These are phyloP conservation scores for Ustilago tritici DNA, from an alignment of 1,284 basidiomycete genomes.

Conservation along the genomic window DNA sequence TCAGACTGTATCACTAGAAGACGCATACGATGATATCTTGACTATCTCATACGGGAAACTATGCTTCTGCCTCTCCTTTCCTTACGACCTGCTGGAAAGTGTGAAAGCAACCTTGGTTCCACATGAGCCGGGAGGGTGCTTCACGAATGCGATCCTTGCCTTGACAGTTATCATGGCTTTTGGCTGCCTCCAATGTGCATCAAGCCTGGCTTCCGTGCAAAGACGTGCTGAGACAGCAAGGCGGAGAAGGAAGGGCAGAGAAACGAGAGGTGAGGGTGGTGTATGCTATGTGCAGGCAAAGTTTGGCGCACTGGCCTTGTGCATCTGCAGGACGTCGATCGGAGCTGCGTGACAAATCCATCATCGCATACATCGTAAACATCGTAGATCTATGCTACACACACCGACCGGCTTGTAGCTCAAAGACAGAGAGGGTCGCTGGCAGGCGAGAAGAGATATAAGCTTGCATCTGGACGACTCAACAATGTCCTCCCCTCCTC, in stretches of 20 bases:
- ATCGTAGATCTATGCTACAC: conserved; percentile 4
- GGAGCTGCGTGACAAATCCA: conserved; percentile 20
- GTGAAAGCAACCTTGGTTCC: conserved; percentile 20
- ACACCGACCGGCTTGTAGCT: background rate
- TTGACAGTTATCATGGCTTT: conserved; percentile 19
- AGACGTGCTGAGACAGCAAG: background rate
- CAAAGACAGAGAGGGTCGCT: background rate
- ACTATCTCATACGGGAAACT: background rate
- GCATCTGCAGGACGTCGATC: conserved; percentile 33
- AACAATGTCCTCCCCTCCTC: background rate
- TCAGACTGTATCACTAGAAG: conserved; percentile 42
- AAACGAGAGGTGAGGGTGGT: conserved; percentile 2
- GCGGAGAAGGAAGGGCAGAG: background rate
- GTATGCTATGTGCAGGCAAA: conserved; percentile 49
- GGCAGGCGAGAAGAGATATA: conserved; percentile 17
- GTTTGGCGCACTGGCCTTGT: conserved; percentile 14
- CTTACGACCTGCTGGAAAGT: background rate
- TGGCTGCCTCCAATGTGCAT: background rate
- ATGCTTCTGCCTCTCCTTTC: background rate
- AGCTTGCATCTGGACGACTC: background rate
- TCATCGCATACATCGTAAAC: conserved; percentile 26
- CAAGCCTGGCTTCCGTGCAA: background rate
- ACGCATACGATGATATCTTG: conserved; percentile 8
- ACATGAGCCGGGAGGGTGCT: background rate
- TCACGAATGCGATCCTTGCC: conserved; percentile 3